A percentile compares a stretch with the other conserved stretches of the same genome.
Conservation (phyloP, 169 alveolate genomes). For the Plasmodium billcollinsi region DNA sequence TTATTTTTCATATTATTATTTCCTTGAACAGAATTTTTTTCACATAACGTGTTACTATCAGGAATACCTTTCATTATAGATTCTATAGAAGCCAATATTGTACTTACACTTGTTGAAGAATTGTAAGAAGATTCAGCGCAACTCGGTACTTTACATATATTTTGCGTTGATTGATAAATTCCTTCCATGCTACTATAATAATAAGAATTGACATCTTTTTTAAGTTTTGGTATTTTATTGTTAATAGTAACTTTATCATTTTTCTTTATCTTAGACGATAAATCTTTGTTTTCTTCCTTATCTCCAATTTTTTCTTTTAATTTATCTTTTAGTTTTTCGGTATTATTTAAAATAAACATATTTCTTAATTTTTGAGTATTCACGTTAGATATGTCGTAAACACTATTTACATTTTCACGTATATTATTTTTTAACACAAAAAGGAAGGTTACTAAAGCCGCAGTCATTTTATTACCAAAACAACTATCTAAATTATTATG, state of each 20-base stretch:
- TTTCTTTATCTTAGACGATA: background rate
- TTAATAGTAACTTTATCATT: background rate
- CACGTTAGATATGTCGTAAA: constrained; percentile 30
- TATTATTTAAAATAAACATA: constrained; percentile 25
- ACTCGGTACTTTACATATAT: background rate
- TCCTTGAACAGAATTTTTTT: background rate
- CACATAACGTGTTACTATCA: constrained; percentile 18
- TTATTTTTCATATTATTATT: no score
- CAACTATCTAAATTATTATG: constrained; percentile 84
- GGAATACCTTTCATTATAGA: constrained; percentile 26
- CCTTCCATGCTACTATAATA: constrained; percentile 10
- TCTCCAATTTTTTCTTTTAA: constrained; percentile 10
- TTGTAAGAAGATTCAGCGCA: background rate
- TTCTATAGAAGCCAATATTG: constrained; percentile 31
- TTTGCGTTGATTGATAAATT: background rate
- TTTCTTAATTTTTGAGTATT: constrained; percentile 25
- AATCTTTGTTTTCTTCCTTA: background rate
- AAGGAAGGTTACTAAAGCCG: constrained; percentile 62
- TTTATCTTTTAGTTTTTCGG: background rate
- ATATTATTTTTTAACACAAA: constrained; percentile 34
- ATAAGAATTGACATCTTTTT: background rate
- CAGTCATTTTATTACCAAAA: constrained; percentile 67
- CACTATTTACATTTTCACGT: constrained; percentile 39
- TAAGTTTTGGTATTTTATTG: no score
- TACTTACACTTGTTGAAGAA: constrained; percentile 27